phyloP scores from a whole-genome alignment of 768 basidiomycete species.

The Suillus hirtellus region DNA sequence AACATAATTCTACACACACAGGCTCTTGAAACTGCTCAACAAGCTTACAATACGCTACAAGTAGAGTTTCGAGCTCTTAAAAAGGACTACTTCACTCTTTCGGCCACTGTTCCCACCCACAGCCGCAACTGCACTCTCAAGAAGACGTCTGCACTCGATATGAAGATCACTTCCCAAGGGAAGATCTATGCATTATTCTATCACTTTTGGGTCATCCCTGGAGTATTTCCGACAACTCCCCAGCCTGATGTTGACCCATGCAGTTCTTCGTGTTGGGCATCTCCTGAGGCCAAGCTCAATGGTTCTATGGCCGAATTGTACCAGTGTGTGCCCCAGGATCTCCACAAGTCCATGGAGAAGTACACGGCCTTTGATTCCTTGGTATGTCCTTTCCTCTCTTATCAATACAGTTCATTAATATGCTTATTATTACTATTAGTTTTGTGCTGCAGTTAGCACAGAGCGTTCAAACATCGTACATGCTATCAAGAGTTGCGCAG shows the following conservation, averaged over 20 bases:
- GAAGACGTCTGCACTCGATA: not conserved
- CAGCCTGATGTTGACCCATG: not conserved
- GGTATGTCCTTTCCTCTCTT: not conserved
- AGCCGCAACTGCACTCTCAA: not conserved
- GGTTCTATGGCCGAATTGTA: constrained; percentile 3
- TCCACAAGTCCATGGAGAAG: constrained; percentile 3
- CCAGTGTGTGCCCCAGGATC: not conserved
- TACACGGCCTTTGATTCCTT: not conserved
- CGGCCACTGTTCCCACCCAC: not conserved
- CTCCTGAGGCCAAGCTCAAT: not conserved
- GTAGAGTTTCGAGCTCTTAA: not conserved
- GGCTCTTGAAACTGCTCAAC: constrained; percentile 2
- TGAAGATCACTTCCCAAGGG: not conserved
- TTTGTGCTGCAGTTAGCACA: not conserved
- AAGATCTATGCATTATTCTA: not conserved
- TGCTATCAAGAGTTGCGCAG: constrained; percentile 1
- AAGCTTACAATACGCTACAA: not conserved
- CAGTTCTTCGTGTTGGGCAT: not conserved
- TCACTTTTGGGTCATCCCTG: constrained; percentile 4
- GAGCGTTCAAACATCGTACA: constrained; percentile 1
- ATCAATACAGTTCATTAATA: too few relatives aligned
- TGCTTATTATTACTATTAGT: not conserved
- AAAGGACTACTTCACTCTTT: not conserved
- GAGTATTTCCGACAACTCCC: not conserved
- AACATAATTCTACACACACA: not conserved